Base-by-base conservation (phyloP, 352 stramenopile species). In the Phytophthora cactorum region DNA sequence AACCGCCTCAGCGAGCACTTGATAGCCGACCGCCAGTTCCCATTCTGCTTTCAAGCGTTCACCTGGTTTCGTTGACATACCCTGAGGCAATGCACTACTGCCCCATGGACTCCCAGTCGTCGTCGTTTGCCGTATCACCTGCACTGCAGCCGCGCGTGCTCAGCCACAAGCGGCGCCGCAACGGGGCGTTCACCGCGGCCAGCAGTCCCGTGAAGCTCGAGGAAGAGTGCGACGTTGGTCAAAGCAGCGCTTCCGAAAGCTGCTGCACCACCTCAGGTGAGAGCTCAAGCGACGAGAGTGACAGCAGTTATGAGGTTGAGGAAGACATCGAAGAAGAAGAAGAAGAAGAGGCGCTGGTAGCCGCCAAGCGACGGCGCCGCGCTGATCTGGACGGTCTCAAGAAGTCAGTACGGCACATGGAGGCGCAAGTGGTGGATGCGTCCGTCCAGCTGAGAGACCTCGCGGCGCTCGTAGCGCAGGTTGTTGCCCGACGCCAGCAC, bases 391-490 rank as follows among this genome's bases (percentile, higher is more conserved):
- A 67, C 29, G 68, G 43, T 1, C 55, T 86, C 29, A 77, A 73
- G 41, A 63, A 72, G 4, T 82, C 83, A 28, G 66, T 90, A 7
- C 64, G 61, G 15, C 60, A 32, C 22, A 74, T 90, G 49, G 72
- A 86, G 43, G 70, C 53, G 36, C 72, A 88, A 46, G 79, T 90
- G 15, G 63, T 74, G 10, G 64, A 73, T 28, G 78, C 79, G n/a
- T 70, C 77, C 2, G 62, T 71, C 15, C 77, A 79, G 47, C 64
- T 90, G 46, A 70, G 53, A 27, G 82, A 86, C 15, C 70, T 90
- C 22, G 72, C 75, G 27, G 68, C 71, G 27, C 69, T 90, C 25
- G 68, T 90, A 56, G 54, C 66, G 22, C 62, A 74, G 28, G 71
- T 79, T 49, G 70, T 77, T 15, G 75, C 70, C 9, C 75, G 66